Percentiles rank a stretch among this genome's conserved stretches.
phyloP scores from a whole-genome alignment of 805 yeast species.

The Ogataea angusta region DNA sequence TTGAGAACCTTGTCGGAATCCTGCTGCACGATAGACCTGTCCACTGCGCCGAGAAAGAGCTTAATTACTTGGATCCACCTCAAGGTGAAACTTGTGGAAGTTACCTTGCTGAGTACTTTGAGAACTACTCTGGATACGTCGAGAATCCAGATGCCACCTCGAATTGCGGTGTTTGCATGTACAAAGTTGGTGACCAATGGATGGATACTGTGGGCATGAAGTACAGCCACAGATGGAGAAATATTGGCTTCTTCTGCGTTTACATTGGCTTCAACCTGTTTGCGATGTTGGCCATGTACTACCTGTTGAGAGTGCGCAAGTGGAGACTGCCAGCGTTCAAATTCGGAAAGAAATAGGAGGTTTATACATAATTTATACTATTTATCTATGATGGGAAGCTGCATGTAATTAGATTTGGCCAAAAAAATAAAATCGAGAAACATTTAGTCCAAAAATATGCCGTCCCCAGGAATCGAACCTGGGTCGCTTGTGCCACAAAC shows the following conservation, averaged over 20 bases:
- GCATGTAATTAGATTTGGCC: too few relatives aligned
- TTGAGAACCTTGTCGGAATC: slow-evolving; percentile 49
- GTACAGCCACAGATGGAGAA: slow-evolving; percentile 58
- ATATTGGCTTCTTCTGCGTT: slow-evolving; percentile 59
- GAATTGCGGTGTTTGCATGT: slow-evolving; percentile 49
- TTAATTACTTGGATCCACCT: slow-evolving; percentile 51
- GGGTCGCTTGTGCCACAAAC: slow-evolving; percentile 32
- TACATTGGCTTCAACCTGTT: slow-evolving; percentile 50
- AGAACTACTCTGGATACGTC: slow-evolving; percentile 51
- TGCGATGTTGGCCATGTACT: slow-evolving; percentile 38
- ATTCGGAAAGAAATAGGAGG: neutral
- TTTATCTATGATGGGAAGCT: too few relatives aligned
- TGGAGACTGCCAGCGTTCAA: slow-evolving; percentile 1
- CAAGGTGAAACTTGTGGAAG: slow-evolving; percentile 61
- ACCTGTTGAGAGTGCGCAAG: slow-evolving; percentile 32
- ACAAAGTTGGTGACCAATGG: slow-evolving; percentile 44
- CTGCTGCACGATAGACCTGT: slow-evolving; percentile 50
- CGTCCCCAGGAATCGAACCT: slow-evolving; percentile 28
- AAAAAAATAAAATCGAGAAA: too few relatives aligned
- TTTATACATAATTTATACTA: neutral
- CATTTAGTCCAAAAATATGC: slow-evolving; percentile 15
- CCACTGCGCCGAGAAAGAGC: slow-evolving; percentile 46
- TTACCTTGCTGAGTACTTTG: slow-evolving; percentile 42
- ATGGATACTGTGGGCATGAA: slow-evolving; percentile 41
- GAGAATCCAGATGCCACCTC: slow-evolving; percentile 46